Evolutionary conservation across 2,329 filamentous ascomycete species (phyloP), one percentile per base, ranked within the genome.

Genomic region (Ophiosphaerella korrae): DNA sequence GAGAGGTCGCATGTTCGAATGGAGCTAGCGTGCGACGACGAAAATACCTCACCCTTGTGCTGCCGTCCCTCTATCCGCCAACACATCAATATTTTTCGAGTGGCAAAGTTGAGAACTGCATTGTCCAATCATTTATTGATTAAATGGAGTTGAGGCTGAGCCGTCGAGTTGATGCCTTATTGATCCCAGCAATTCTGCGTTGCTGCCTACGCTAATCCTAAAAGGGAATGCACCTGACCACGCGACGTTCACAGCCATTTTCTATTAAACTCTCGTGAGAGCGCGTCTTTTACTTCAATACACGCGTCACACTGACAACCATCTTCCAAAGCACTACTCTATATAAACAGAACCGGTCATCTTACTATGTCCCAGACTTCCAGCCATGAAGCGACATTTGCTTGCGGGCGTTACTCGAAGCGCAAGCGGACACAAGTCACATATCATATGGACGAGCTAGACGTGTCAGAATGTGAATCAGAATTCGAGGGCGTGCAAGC

Each of bases 131-230:
- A 31, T 21, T 13, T 26, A n/a, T 13, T 21, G 7, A 9, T 1
- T 18, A 34, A 36, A 24, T 29, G 37, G n/a, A 29, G 13, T 11
- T 16, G 11, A 47, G 47, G 33, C 36, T 47, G 47, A 49, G 50
- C 45, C 35, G 42, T 52, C 47, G 42, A 50, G 51, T 66, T 63
- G 68, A 66, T 67, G 66, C 68, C 67, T 70, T 50, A 63, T 32
- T 57, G 51, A 63, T 31, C 58, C 60, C 49, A 56, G 58, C 58
- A 36, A 55, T 33, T 57, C 57, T 57, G 40, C 56, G 48, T 62
- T 66, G 68, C 58, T 62, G 70, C 68, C 67, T 72, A 64, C 52
- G 51, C 68, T 72, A 70, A 63, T 43, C 7, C 51, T 45, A 42
- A 34, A 57, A 57, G 24, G 45, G 42, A 26, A 46, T 53, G 14